A percentile compares a stretch with the other conserved stretches of the same genome.
phyloP scores from a whole-genome alignment of 2,329 filamentous ascomycete genomes.

The Alternaria ventricosa region DNA sequence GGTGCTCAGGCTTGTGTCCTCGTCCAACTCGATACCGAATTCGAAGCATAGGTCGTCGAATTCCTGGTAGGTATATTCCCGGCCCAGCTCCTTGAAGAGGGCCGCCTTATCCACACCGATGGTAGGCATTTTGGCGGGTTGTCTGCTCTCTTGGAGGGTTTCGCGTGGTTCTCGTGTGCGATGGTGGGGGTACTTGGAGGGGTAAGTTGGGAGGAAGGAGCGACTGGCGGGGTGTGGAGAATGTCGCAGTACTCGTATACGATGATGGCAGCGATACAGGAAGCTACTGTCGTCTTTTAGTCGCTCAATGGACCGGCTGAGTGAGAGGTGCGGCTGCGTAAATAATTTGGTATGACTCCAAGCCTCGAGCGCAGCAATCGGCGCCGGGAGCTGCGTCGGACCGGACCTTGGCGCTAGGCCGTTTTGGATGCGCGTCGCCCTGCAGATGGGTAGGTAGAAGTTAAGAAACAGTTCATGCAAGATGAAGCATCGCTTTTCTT shows the following conservation, averaged over 20 bases:
- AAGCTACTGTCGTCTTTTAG: background rate
- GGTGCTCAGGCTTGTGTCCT: slow-evolving; percentile 64
- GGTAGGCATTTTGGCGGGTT: slow-evolving; percentile 77
- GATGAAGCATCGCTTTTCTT: background rate
- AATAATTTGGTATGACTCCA: slow-evolving; percentile 39
- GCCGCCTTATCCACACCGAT: slow-evolving; percentile 96
- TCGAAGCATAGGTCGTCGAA: slow-evolving; percentile 99
- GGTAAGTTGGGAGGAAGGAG: slow-evolving; percentile 26
- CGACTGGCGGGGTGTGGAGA: slow-evolving; percentile 7
- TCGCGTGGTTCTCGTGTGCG: slow-evolving; percentile 12
- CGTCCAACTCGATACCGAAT: slow-evolving; percentile 96
- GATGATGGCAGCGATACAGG: background rate
- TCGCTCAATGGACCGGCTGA: slow-evolving; percentile 5
- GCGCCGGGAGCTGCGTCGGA: slow-evolving; percentile 23
- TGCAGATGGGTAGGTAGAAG: background rate
- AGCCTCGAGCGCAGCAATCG: slow-evolving; percentile 18
- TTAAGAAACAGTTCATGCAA: background rate
- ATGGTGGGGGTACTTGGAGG: slow-evolving; percentile 44
- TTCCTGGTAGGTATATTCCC: slow-evolving; percentile 89
- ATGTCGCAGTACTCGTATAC: background rate
- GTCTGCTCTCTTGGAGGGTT: background rate
- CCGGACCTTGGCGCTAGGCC: slow-evolving; percentile 20
- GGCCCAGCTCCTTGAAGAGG: slow-evolving; percentile 90
- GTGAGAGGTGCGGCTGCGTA: slow-evolving; percentile 4
- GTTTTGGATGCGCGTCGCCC: background rate